Conservation (phyloP, 768 basidiomycete species). For the Boletus sensibilis region DNA sequence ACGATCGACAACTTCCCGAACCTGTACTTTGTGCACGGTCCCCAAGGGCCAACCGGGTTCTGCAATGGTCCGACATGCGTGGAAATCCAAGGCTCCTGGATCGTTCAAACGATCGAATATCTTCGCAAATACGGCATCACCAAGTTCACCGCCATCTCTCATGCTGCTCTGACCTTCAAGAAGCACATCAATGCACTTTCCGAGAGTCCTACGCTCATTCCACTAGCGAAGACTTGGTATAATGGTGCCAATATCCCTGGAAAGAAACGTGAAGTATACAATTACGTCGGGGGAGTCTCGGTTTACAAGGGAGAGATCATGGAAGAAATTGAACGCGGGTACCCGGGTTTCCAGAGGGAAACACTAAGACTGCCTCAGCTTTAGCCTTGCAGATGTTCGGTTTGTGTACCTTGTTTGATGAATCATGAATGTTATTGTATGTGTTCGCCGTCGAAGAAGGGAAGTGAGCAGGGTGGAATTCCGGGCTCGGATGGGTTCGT, state of each 20-base stretch:
- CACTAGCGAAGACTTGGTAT: slow-evolving; percentile 2
- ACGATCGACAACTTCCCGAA: slow-evolving; percentile 18
- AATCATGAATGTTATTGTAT: not conserved
- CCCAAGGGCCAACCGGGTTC: slow-evolving; percentile 11
- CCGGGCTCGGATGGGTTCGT: too few relatives aligned
- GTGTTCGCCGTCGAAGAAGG: not conserved
- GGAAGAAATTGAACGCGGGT: slow-evolving; percentile 12
- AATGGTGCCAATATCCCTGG: slow-evolving; percentile 5
- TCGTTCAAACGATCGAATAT: slow-evolving; percentile 14
- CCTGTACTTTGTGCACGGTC: slow-evolving; percentile 15
- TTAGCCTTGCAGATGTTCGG: not conserved
- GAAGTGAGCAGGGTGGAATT: too few relatives aligned
- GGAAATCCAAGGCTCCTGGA: slow-evolving; percentile 9
- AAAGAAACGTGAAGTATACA: slow-evolving; percentile 6
- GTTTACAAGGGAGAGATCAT: slow-evolving; percentile 10
- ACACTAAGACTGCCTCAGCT: not conserved
- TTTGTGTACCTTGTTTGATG: not conserved
- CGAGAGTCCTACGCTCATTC: slow-evolving; percentile 9
- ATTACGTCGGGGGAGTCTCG: slow-evolving; percentile 1
- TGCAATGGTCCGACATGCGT: slow-evolving; percentile 11
- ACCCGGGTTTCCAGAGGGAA: slow-evolving; percentile 16
- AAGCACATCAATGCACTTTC: slow-evolving; percentile 1
- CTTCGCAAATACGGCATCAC: slow-evolving; percentile 6
- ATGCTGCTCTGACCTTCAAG: slow-evolving; percentile 9
- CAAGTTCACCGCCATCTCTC: slow-evolving; percentile 9